phyloP scores from a whole-genome alignment of 192 early-diverging fungal species.

The Coemansia sp. region DNA sequence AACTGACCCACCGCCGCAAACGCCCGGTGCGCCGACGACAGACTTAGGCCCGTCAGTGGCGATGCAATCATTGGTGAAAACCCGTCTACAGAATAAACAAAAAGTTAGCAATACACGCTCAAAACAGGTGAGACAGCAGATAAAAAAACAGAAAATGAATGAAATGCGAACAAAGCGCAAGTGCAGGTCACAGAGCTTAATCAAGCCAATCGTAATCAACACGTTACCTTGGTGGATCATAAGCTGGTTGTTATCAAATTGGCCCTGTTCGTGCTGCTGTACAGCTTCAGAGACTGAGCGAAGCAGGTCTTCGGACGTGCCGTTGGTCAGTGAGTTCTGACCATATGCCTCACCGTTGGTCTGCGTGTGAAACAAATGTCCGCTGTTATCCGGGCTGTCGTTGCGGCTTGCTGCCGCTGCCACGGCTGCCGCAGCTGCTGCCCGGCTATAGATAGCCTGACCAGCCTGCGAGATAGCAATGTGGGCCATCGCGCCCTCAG shows the following conservation, averaged over 20 bases:
- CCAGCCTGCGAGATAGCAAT: conserved; percentile 29
- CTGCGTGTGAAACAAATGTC: conserved; percentile 32
- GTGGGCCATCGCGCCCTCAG: conserved; percentile 9
- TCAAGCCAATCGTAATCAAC: background rate
- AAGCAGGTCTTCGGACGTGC: conserved; percentile 26
- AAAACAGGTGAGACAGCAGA: background rate
- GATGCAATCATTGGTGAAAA: conserved; percentile 44
- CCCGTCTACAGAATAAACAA: conserved; percentile 18
- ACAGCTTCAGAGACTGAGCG: conserved; percentile 35
- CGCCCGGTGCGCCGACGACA: conserved; percentile 32
- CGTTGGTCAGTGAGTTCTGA: conserved; percentile 21
- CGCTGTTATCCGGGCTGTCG: conserved; percentile 14
- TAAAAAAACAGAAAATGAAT: background rate
- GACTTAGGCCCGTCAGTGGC: conserved; percentile 28
- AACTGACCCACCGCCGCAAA: conserved; percentile 71
- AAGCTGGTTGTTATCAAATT: conserved; percentile 39
- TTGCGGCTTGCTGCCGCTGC: conserved; percentile 30
- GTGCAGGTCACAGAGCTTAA: background rate
- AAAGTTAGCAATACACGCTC: too few relatives aligned
- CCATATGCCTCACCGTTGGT: conserved; percentile 24
- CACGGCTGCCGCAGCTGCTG: conserved; percentile 37
- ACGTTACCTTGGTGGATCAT: conserved; percentile 39
- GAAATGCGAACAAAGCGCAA: too few relatives aligned
- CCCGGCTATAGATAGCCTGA: conserved; percentile 29
- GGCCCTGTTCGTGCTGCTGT: conserved; percentile 16